Percentiles rank a stretch among this genome's conserved stretches.
Conservation (phyloP, 2,329 filamentous ascomycete species). For the Aspergillus arachidicola region DNA sequence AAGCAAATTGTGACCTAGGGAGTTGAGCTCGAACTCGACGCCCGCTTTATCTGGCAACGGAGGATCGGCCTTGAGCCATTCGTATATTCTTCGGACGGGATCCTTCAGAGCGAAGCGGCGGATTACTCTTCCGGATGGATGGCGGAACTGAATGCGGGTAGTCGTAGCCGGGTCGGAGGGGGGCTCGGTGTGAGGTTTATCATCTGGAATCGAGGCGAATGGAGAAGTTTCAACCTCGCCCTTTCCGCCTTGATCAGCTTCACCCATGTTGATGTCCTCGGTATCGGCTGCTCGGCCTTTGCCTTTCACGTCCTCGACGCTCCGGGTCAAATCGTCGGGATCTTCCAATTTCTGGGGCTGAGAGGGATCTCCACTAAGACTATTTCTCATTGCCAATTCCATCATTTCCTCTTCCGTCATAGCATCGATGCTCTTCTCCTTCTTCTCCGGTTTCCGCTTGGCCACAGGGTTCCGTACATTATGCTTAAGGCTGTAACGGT, state of each 20-base stretch:
- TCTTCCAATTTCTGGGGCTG: constrained; percentile 64
- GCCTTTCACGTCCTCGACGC: constrained; percentile 49
- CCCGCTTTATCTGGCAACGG: constrained; percentile 79
- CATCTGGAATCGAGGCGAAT: constrained; percentile 73
- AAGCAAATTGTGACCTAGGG: constrained; percentile 84
- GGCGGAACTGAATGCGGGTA: constrained; percentile 90
- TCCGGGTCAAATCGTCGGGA: constrained; percentile 84
- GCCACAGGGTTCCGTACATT: constrained; percentile 93
- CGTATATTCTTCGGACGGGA: constrained; percentile 79
- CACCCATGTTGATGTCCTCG: constrained; percentile 39
- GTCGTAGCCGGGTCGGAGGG: constrained; percentile 68
- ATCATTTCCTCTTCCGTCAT: constrained; percentile 99
- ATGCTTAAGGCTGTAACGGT: constrained; percentile 86
- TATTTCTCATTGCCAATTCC: constrained; percentile 89
- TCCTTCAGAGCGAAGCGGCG: constrained; percentile 80
- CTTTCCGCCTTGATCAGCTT: constrained; percentile 37
- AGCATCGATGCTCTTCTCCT: constrained; percentile 73
- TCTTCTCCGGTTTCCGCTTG: constrained; percentile 71
- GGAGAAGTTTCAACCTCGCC: constrained; percentile 41
- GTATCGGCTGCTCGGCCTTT: constrained; percentile 53
- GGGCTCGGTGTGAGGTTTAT: constrained; percentile 77
- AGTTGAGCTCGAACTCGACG: constrained; percentile 82
- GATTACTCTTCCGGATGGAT: constrained; percentile 81
- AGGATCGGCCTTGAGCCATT: constrained; percentile 86
- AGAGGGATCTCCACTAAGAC: constrained; percentile 62